Base-by-base conservation (phyloP, 495 filamentous ascomycete species). In the Penicillium bialowiezense region DNA sequence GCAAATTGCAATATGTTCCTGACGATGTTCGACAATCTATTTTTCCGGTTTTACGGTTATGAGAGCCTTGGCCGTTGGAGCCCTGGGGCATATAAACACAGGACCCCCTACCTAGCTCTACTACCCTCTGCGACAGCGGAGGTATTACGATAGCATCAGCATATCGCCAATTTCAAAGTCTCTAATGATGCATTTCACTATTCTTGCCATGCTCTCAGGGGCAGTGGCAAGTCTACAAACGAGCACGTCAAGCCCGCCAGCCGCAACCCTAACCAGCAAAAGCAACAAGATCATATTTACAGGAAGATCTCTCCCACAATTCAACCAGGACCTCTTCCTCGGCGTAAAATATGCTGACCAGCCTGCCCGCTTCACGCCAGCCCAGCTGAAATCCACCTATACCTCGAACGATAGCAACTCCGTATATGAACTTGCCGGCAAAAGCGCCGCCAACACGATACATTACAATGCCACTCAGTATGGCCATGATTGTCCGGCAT, bases 391-490 rank as follows among this genome's bases (percentile, higher is more conserved):
- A 36, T 53, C 46, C 3, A 20, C 6, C 7, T 71, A 69, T 35
- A 23, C 31, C 5, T 42, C 59, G 0, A 54, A 48, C 12, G 63
- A 65, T 31, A 64, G 60, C 40, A 28, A 63, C 34, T 62, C 57
- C 1, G 58, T 28, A 5, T 61, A 53, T 20, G 28, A 42, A 14
- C 23, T 51, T 10, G 40, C 56, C 6, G 17, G 8, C 1, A 23
- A 29, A 7, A 34, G 44, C 5, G n/a, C 17, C 4, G 32, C 36
- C 3, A 38, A 33, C 3, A 13, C 18, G 1, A 45, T 62, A 1
- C 46, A 59, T 26, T 71, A 71, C 55, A 71, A 69, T 48, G 68
- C 65, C 1, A 64, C 63, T 7, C 42, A 62, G 29, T 71, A 71
- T 39, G 65, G 68, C n/a, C 51, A 65, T 32, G 68, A 71, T 14